These are phyloP conservation scores for Nemania diffusa DNA, from an alignment of 2,329 filamentous ascomycete species.

Conservation along the genomic window DNA sequence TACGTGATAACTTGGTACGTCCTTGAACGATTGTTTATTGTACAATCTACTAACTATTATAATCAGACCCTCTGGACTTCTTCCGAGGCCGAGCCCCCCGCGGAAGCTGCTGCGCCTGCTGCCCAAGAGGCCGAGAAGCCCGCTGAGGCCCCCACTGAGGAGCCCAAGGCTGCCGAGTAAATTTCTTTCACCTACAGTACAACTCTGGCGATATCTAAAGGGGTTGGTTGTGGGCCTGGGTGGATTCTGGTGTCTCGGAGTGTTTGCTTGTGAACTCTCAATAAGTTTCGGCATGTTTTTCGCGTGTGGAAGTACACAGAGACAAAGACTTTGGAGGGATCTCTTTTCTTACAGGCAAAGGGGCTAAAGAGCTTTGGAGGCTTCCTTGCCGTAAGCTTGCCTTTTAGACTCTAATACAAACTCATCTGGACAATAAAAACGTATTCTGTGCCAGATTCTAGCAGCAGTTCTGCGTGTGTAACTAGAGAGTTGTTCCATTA, in stretches of 20 bases:
- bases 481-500: background rate
- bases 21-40: background rate
- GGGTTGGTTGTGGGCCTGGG: slow-evolving; percentile 58
- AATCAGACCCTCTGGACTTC: slow-evolving; percentile 96
- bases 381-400: slow-evolving; percentile 58
- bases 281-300: slow-evolving; percentile 59
- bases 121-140: slow-evolving; percentile 67
- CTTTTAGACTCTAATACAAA: slow-evolving; percentile 67
- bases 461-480: background rate
- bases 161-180: slow-evolving; percentile 76
- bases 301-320: slow-evolving; percentile 61
- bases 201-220: slow-evolving; percentile 56
- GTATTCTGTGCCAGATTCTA: slow-evolving; percentile 43
- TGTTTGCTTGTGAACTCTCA: slow-evolving; percentile 66
- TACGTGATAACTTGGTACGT: slow-evolving; percentile 92
- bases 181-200: slow-evolving; percentile 50
- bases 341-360: slow-evolving; percentile 48
- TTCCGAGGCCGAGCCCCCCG: slow-evolving; percentile 86
- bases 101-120: slow-evolving; percentile 64
- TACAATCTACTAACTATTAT: background rate
- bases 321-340: slow-evolving; percentile 51
- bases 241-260: slow-evolving; percentile 71
- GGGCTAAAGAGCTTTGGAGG: slow-evolving; percentile 59
- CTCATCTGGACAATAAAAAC: slow-evolving; percentile 68
- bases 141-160: slow-evolving; percentile 67